Base-by-base conservation (phyloP, 352 stramenopile species). In the Thalassiosira mediterranea region DNA sequence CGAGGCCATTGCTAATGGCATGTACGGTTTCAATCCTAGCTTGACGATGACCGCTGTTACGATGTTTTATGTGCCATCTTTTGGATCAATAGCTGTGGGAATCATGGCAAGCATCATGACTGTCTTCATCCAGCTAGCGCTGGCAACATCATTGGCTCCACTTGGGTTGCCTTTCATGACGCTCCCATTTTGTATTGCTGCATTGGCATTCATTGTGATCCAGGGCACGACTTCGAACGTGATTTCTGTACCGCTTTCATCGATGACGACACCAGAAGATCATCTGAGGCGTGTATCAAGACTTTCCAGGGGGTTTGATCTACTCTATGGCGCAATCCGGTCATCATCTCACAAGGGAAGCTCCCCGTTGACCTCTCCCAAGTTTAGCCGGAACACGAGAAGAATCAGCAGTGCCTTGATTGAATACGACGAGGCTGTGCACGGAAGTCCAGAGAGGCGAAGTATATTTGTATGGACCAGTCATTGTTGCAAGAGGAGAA, bases 201-300 rank as follows among this genome's bases (percentile, higher is more conserved):
- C 58, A n/a, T 51, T 78, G 8, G 49, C 47, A 10, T 78, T 73
- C 23, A 66, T 82, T 51, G 57, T 73, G 13, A 82, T 83, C 38
- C 73, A 83, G 59, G 66, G 67, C 7, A 83, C 66, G 21, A 76
- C 57, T 23, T 71, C 54, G 13, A 60, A 64, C 26, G 54, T 83
- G 0, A 66, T 79, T 19, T 69, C 73, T 38, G 62, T 83, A 21
- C 73, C 73, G 56, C 61, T 83, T 15, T 56, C 59, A 26, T 66
- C 51, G 5, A 83, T 83, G 49, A 83, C 73, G 17, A 65, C 69
- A 19, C 73, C 73, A 11, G 73, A 83, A 40, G 73, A 83, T 75
- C 73, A 83, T 44, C 46, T 82, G 7, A 42, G 42, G 13, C 56
- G 54, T 25, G 54, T 78, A 26, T 31, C 29, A 11, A 29, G 17